Conservation (phyloP, 73 alveolate genomes). For the Tetrahymena borealis region DNA sequence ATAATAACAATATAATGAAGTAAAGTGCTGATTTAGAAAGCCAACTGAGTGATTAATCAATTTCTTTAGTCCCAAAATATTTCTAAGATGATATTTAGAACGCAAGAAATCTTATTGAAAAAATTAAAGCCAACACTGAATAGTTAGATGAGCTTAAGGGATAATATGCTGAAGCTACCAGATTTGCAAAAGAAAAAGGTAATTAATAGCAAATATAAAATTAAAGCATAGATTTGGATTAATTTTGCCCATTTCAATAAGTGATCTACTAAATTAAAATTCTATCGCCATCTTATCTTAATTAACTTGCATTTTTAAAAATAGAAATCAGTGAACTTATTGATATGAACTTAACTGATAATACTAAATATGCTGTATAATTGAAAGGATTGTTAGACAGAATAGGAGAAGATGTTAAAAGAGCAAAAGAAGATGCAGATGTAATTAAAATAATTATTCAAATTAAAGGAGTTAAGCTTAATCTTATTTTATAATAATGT, state of each 20-base stretch:
- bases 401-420: neutral
- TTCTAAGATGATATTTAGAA: neutral
- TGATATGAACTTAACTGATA: neutral
- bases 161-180: neutral
- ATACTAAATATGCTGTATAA: neutral
- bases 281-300: too few relatives aligned
- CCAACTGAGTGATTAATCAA: neutral
- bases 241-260: too few relatives aligned
- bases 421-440: neutral
- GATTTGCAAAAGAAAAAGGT: neutral
- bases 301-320: neutral
- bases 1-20: neutral
- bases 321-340: neutral
- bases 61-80: neutral
- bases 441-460: neutral
- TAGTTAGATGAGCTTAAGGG: neutral
- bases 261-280: too few relatives aligned
- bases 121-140: neutral
- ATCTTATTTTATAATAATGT: neutral
- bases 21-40: neutral
- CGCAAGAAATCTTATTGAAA: neutral
- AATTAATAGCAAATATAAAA: neutral
- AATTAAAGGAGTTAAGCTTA: neutral
- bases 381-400: neutral
- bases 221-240: too few relatives aligned